Conservation (phyloP, 1,284 basidiomycete genomes). For the Puccinia triticina region DNA sequence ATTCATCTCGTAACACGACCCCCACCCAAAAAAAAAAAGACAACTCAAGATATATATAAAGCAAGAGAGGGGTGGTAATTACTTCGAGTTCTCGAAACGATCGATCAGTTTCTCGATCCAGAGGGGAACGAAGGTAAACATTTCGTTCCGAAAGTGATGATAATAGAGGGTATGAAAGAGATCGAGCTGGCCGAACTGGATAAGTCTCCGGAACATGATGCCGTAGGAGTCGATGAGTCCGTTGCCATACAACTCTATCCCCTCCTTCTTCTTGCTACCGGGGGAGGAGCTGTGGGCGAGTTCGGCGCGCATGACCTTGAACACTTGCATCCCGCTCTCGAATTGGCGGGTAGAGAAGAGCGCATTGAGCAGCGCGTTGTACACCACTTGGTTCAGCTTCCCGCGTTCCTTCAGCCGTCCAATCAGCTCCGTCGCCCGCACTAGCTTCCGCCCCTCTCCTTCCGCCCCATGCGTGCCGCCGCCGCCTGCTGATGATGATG, state of each 20-base stretch:
- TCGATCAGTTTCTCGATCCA: slow-evolving; percentile 36
- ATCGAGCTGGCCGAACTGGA: slow-evolving; percentile 24
- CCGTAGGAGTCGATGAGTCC: slow-evolving; percentile 32
- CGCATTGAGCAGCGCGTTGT: slow-evolving; percentile 22
- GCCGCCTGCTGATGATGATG: no score
- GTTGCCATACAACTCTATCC: background rate
- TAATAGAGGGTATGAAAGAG: background rate
- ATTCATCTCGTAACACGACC: no score
- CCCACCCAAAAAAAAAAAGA: no score
- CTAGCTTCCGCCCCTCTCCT: background rate
- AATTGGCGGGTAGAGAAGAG: slow-evolving; percentile 21
- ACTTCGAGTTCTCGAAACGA: slow-evolving; percentile 10
- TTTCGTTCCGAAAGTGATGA: background rate
- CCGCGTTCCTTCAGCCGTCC: background rate
- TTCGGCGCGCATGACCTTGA: slow-evolving; percentile 16
- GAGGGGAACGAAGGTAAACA: slow-evolving; percentile 6
- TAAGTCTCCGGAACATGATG: slow-evolving; percentile 35
- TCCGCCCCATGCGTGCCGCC: background rate
- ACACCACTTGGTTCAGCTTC: slow-evolving; percentile 34
- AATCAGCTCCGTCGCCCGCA: slow-evolving; percentile 10
- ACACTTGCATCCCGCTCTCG: slow-evolving; percentile 13
- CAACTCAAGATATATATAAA: no score
- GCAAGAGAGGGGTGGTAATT: background rate
- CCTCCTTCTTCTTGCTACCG: background rate
- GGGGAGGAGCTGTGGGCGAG: background rate